Percentiles rank a stretch among this genome's conserved stretches.
phyloP scores from a whole-genome alignment of 768 basidiomycete species.

The Lactarius vividus region DNA sequence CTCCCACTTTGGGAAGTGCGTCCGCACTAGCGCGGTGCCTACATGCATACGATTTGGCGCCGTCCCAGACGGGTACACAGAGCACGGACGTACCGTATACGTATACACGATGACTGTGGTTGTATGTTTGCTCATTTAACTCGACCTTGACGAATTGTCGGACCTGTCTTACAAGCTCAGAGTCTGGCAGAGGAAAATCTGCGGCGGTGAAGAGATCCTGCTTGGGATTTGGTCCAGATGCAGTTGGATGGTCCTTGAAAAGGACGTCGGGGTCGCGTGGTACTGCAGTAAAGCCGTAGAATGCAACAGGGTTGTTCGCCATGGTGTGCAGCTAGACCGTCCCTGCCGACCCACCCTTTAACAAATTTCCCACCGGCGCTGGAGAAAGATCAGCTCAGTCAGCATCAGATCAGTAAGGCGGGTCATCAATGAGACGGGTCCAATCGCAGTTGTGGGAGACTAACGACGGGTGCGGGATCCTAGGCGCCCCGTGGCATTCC shows the following conservation, averaged over 20 bases:
- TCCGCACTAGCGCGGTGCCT: conserved; percentile 49
- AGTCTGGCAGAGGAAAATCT: conserved; percentile 46
- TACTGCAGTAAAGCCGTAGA: conserved; percentile 50
- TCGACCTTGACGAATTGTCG: conserved; percentile 43
- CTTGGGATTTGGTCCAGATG: conserved; percentile 41
- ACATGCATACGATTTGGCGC: background rate
- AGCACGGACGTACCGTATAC: conserved; percentile 42
- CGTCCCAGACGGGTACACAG: too few species aligned
- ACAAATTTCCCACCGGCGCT: background rate
- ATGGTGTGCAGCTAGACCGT: background rate
- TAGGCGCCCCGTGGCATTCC: background rate
- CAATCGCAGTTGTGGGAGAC: too few species aligned
- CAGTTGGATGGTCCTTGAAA: conserved; percentile 46
- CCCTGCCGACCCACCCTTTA: background rate
- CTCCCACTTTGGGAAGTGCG: conserved; percentile 47
- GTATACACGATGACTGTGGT: conserved; percentile 50
- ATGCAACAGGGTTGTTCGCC: conserved; percentile 27
- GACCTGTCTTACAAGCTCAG: conserved; percentile 39
- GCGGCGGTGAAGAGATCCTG: conserved; percentile 40
- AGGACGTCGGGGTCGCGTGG: conserved; percentile 48
- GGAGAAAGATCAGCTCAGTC: background rate
- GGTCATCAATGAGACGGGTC: too few species aligned
- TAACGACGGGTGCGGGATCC: too few species aligned
- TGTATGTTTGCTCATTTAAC: conserved; percentile 45
- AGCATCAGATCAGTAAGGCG: background rate